Evolutionary conservation across 108 stramenopile species (phyloP), one percentile per base, ranked within the genome.

Genomic region (Nitzschia sp.): DNA sequence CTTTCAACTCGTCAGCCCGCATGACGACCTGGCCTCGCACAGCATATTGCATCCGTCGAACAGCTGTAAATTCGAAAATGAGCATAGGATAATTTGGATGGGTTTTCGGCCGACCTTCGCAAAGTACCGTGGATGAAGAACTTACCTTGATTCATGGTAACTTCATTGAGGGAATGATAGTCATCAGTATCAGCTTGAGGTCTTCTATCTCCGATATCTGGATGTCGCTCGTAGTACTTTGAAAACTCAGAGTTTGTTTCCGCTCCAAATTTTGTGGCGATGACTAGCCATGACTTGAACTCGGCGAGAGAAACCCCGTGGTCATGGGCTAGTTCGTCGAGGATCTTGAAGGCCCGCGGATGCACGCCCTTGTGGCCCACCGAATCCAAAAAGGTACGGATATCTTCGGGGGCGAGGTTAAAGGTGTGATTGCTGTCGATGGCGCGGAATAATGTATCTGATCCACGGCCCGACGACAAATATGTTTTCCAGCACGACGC

Each of bases 1-100:
- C 27, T 13, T 48, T 8, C 2, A 64, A 27, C 59, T 79, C 69
- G 45, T 92, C 91, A 25, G 91, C 91, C 19, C 66, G 72, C 61
- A 87, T 84, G 3, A 85, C 88, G 22, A 92, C 48, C 35, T 63
- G 53, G 4, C 91, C 91, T 11, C 90, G 83, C 54, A 92, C 91
- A 31, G 91, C 91, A 61, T 92, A 89, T 77, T 60, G 59, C 69
- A 71, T 71, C 25, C 33, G 28, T 50, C 69, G 58, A 16, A 71
- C 50, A 15, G 69, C 58, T n/a, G n/a, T n/a, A n/a, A n/a, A n/a
- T n/a, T n/a, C n/a, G n/a, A n/a, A n/a, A n/a, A n/a, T n/a, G n/a
- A n/a, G n/a, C n/a, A n/a, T n/a, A n/a, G n/a, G n/a, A n/a, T n/a
- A n/a, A n/a, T n/a, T n/a, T n/a, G n/a, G n/a, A n/a, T n/a, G n/a